Evolutionary conservation across 2,329 filamentous ascomycete species (phyloP), one percentile per base, ranked within the genome.

Genomic region (Xylariaceae sp.): DNA sequence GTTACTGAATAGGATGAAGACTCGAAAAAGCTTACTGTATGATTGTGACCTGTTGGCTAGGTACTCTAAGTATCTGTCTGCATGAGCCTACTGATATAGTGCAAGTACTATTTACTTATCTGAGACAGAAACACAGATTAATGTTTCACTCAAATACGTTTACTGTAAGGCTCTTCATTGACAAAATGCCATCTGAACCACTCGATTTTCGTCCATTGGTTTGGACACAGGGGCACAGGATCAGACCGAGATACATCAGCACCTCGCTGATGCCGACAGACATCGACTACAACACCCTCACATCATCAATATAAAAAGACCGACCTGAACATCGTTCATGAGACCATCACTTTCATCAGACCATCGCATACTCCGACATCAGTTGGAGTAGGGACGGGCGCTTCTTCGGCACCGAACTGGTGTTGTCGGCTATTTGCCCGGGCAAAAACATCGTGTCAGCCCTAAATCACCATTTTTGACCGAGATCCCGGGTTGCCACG

Each of bases 371-470:
- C 2, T 3, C 8, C 37, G 11, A 41, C 3, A 41, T 3, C 11
- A 13, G 37, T 41, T 13, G 37, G 37, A 41, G 37, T 10, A 41
- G 37, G 4, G 37, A 3, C 11, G 37, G 7, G 37, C 37, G 37
- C 37, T 41, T 41, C 8, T 41, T 41, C 37, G 37, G 37, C 8
- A 41, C 37, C 37, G 37, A 41, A 13, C 37, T 41, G 37, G 37
- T 41, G 37, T 41, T 52, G 11, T 30, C 10, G 5, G 2, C 11
- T 17, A 7, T 23, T 2, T 18, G 17, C 0, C 17, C 10, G 7
- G 5, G 55, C 47, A 58, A 47, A 56, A 56, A 56, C 58, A 52
- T 51, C 23, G 53, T 45, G n/a, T 63, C 58, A 63, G 60, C 61
- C 55, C 56, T 57, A 58, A 30, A 30, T 30, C 4, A 55, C 48